Percentiles rank a stretch among this genome's conserved stretches.
phyloP scores from a whole-genome alignment of 495 filamentous ascomycete species.

The Paragyromitra xinjiangensis region DNA sequence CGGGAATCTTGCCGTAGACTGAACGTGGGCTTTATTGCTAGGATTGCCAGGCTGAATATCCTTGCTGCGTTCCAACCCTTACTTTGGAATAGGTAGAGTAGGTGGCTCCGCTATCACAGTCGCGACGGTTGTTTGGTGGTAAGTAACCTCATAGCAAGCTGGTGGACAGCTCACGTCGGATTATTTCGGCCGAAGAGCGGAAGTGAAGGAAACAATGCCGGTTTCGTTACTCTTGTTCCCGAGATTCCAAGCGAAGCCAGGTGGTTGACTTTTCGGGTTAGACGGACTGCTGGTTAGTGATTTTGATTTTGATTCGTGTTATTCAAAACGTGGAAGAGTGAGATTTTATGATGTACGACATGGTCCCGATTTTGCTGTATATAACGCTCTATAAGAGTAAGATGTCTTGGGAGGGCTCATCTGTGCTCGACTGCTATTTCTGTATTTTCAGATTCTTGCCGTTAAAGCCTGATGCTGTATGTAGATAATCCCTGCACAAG shows the following conservation, averaged over 20 bases:
- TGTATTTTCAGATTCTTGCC: background rate
- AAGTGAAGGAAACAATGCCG: constrained; percentile 16
- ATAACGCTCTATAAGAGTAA: background rate
- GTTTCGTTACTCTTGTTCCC: background rate
- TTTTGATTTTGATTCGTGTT: background rate
- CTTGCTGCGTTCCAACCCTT: background rate
- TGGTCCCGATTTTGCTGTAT: background rate
- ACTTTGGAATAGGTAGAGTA: background rate
- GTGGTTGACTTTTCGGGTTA: background rate
- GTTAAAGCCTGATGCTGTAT: too few relatives aligned
- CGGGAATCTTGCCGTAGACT: background rate
- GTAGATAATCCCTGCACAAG: background rate
- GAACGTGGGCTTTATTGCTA: background rate
- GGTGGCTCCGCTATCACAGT: background rate
- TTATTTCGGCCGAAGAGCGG: constrained; percentile 36
- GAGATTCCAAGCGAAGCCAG: too few relatives aligned
- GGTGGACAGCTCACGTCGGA: constrained; percentile 7
- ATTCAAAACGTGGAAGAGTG: background rate
- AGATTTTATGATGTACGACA: constrained; percentile 3
- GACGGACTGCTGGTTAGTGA: background rate
- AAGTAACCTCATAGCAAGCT: background rate
- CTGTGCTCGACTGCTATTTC: background rate
- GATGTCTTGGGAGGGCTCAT: background rate
- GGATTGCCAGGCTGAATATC: constrained; percentile 4
- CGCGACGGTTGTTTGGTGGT: too few relatives aligned